Conservation (phyloP, 257 asterid species). For the Nicotiana attenuata region DNA sequence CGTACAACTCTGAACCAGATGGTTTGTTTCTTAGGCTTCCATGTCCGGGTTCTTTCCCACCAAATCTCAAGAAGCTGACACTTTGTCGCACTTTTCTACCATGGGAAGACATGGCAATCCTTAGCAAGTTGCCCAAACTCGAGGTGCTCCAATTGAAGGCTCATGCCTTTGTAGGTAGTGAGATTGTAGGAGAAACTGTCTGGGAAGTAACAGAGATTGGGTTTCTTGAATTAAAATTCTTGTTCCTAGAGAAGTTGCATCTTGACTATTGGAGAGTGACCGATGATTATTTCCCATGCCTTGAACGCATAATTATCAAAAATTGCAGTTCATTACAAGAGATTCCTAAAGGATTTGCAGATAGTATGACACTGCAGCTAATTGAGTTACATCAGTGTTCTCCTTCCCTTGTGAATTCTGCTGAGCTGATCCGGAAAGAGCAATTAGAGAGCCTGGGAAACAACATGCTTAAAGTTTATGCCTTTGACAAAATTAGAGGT, state of each 20-base stretch:
- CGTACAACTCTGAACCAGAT: background rate
- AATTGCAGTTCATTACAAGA: background rate
- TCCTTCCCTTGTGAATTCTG: background rate
- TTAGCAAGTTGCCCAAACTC: background rate
- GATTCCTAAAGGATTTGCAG: constrained; percentile 6
- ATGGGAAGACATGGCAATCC: background rate
- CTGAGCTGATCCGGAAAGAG: too few species aligned
- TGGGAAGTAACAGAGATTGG: constrained; percentile 7
- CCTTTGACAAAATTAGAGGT: too few species aligned
- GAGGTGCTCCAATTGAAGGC: background rate
- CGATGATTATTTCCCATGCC: background rate
- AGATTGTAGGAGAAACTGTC: background rate
- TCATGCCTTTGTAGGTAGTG: background rate
- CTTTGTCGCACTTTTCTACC: background rate
- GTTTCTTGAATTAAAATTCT: constrained; percentile 3
- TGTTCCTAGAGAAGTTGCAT: constrained; percentile 1
- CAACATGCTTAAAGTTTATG: too few species aligned
- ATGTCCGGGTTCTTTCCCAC: background rate
- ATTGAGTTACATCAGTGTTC: background rate
- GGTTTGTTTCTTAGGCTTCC: background rate
- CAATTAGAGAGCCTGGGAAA: too few species aligned
- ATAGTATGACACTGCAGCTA: background rate
- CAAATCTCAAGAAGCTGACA: background rate
- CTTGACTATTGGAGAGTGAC: background rate
- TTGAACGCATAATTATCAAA: background rate